Evolutionary conservation across 1,284 basidiomycete genomes (phyloP).

Genomic region (Tilletia caries): DNA sequence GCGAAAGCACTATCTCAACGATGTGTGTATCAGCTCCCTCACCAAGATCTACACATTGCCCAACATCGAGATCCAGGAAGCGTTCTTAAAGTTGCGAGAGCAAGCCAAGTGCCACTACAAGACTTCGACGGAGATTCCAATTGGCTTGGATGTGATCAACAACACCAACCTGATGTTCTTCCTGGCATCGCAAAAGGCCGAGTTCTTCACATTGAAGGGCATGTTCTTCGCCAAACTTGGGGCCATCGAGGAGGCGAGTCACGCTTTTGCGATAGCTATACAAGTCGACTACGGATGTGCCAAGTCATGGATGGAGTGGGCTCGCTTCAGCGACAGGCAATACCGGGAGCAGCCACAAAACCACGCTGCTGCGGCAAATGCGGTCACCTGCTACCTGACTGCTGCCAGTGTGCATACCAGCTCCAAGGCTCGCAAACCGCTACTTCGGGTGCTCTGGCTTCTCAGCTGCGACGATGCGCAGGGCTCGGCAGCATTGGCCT

Average conservation of each 20-base stretch:
- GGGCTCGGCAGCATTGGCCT: conserved; percentile 76
- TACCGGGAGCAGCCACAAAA: conserved; percentile 64
- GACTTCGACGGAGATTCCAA: conserved; percentile 84
- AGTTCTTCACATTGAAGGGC: conserved; percentile 98
- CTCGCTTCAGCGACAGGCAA: conserved; percentile 85
- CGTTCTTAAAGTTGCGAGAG: conserved; percentile 96
- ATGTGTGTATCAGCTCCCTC: conserved; percentile 90
- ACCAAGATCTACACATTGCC: conserved; percentile 98
- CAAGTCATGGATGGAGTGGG: conserved; percentile 99
- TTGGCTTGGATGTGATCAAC: conserved; percentile 96
- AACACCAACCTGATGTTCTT: conserved; percentile 99
- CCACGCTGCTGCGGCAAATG: conserved; percentile 68
- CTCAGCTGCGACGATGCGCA: conserved; percentile 82
- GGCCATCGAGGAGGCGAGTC: conserved; percentile 84
- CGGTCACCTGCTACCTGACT: conserved; percentile 95
- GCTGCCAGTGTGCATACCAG: conserved; percentile 94
- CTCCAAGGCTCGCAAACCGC: conserved; percentile 84
- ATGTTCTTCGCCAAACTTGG: conserved; percentile 93
- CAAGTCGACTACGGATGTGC: conserved; percentile 92
- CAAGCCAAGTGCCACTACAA: conserved; percentile 99
- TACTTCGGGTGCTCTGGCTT: conserved; percentile 93
- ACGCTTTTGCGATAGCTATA: conserved; percentile 70
- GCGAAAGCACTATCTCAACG: conserved; percentile 89
- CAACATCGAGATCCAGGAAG: conserved; percentile 99
- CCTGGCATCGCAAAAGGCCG: conserved; percentile 87